Evolutionary conservation across 495 filamentous ascomycete genomes (phyloP), one percentile per base, ranked within the genome.

Genomic region (Neurospora sp.): DNA sequence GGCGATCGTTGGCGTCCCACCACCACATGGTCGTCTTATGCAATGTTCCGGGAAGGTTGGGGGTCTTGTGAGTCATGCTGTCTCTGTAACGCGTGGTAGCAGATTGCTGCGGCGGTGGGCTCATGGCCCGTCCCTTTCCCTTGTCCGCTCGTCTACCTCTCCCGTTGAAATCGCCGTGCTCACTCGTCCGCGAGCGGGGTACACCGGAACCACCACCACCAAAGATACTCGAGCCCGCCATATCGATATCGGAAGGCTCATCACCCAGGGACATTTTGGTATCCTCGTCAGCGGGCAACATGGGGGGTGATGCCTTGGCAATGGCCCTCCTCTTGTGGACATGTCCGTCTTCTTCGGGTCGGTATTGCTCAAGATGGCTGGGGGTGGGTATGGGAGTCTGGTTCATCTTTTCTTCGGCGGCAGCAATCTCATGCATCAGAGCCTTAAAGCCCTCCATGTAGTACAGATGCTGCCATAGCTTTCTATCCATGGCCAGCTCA

Each of bases 381-480:
- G 75, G 77, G 44, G 73, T 75, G 14, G 75, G 71, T 10, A 72
- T 70, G 40, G 75, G 69, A 12, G 73, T 73, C 35, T 76, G 77
- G 59, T 83, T 88, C 76, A 80, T 81, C 71, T 87, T 84, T 71
- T 87, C 85, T 76, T 98, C 94, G 76, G 90, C 94, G 18, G 80
- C 78, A 20, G 82, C 78, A 27, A 97, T 87, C 74, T 94, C 91
- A 18, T 85, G 82, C 16, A 82, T 81, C 74, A 93, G 88, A 5
- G 92, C 86, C 48, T 88, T 89, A 92, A 95, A 99, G 6, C 96
- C 96, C 82, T 97, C 94, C 12, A 86, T 79, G 40, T 89, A 85
- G 78, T 96, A 98, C 1, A 96, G 82, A 10, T 89, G 85, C 78
- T 90, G 89, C 96, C 96, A 99, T 9, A 99, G 85, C 71, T 91